These are phyloP conservation scores for Leishmania mexicana DNA, from an alignment of 208 protist genomes.

Conservation along the genomic window DNA sequence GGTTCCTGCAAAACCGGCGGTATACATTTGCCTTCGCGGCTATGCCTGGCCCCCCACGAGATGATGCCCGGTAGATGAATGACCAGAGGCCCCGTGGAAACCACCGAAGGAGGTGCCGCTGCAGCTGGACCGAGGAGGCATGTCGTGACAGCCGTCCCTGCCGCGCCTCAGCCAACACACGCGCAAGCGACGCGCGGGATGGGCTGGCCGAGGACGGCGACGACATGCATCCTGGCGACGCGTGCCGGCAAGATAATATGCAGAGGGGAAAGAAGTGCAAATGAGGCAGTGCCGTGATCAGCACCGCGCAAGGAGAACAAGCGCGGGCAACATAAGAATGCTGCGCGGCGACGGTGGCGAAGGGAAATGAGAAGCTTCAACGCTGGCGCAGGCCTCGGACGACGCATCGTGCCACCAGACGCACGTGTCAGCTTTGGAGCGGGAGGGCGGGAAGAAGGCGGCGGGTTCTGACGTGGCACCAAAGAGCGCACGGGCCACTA, in stretches of 20 bases:
- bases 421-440: neutral
- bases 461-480: neutral
- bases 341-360: neutral
- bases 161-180: conserved; percentile 12
- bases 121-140: conserved; percentile 7
- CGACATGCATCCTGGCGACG: conserved; percentile 17
- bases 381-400: neutral
- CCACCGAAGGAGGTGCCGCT: conserved; percentile 14
- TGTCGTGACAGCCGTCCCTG: neutral
- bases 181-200: conserved; percentile 17
- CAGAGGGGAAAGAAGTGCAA: neutral
- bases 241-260: neutral
- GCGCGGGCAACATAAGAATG: neutral
- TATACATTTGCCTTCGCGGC: neutral
- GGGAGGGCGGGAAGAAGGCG: neutral
- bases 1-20: conserved; percentile 13
- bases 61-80: conserved; percentile 1
- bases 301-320: conserved; percentile 5
- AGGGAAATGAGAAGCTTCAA: neutral
- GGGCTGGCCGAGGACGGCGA: conserved; percentile 3
- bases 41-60: neutral
- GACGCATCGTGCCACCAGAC: conserved; percentile 2
- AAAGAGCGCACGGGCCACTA: neutral
- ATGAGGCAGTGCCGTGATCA: too few species aligned
- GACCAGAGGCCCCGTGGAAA: conserved; percentile 20